Percentiles rank a stretch among this genome's conserved stretches.
These are phyloP conservation scores for Pholiota microspora DNA, from an alignment of 768 basidiomycete genomes.

Conservation along the genomic window DNA sequence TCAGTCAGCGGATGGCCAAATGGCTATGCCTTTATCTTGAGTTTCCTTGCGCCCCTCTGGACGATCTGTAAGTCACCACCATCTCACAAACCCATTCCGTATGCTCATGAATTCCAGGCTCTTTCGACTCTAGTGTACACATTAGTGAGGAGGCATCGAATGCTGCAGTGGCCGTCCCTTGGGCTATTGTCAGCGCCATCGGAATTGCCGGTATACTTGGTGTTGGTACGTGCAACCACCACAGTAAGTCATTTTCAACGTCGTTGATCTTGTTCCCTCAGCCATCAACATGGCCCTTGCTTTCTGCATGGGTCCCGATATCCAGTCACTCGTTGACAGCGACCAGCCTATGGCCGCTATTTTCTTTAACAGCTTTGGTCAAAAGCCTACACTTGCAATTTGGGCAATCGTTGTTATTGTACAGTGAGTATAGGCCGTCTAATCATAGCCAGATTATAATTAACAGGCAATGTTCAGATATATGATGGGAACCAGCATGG, in stretches of 20 bases:
- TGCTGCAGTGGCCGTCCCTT: conserved; percentile 65
- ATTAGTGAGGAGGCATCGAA: conserved; percentile 74
- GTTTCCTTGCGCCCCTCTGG: conserved; percentile 42
- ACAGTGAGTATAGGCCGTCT: conserved; percentile 26
- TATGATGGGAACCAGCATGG: conserved; percentile 62
- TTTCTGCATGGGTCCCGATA: conserved; percentile 58
- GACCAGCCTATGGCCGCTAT: conserved; percentile 62
- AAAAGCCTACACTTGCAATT: conserved; percentile 32
- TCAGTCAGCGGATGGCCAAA: conserved; percentile 54
- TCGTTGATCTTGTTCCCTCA: conserved; percentile 13
- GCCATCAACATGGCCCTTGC: conserved; percentile 62
- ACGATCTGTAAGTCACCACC: conserved; percentile 32
- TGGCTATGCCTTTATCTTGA: conserved; percentile 55
- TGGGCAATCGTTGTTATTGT: conserved; percentile 38
- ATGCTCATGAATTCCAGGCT: conserved; percentile 21
- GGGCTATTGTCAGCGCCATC: conserved; percentile 59
- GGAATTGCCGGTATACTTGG: conserved; percentile 57
- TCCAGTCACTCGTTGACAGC: conserved; percentile 39
- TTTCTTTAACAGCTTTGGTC: conserved; percentile 48
- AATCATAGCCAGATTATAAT: background rate
- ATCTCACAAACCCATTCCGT: background rate
- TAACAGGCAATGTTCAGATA: conserved; percentile 30
- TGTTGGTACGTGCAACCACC: conserved; percentile 41
- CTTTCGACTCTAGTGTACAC: conserved; percentile 57
- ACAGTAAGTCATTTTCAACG: background rate